Base-by-base conservation (phyloP, 352 stramenopile species). In the Phytophthora melonis region DNA sequence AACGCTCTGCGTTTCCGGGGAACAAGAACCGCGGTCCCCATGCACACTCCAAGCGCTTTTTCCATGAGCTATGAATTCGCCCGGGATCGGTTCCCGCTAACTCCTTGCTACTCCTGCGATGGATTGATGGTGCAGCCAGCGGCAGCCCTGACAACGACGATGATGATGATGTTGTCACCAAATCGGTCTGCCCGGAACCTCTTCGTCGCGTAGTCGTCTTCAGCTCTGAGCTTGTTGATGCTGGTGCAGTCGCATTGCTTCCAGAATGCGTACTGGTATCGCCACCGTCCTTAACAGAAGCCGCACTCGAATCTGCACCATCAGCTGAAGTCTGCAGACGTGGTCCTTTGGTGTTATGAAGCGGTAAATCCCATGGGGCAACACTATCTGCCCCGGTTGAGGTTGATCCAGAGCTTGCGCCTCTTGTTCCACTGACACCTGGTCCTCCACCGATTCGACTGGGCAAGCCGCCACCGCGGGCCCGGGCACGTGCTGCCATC, bases 291-390 rank as follows among this genome's bases (percentile, higher is more conserved):
- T 45, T 45, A 43, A 10, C 45, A 41, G 34, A 47, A 14, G 21
- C 49, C 54, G 41, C 1, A 30, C 57, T 74, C 11, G 57, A 58
- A 58, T 75, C 53, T 19, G 47, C 34, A 55, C 30, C 68, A 57
- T 68, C 63, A 10, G n/a, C 58, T 63, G 62, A 61, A 32, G 18
- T 34, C 43, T 71, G 68, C 45, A 80, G 60, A 13, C 72, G 68
- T 19, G 76, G 69, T 58, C 60, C 76, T 61, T 83, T 83, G 3
- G 49, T 76, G 43, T 80, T 83, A 10, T 47, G 63, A 3, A 95
- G 73, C 6, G 88, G 88, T 5, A 95, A 67, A 70, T 95, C 88
- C 88, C 88, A 95, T 32, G 88, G 88, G 19, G 88, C 88, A 27
- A 95, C 78, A 3, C 59, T 82, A 1, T 92, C 84, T 16, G 58